Percentiles rank a stretch among this genome's conserved stretches.
Evolutionary conservation across 2,329 filamentous ascomycete genomes (phyloP).

Genomic region (Calcarisporium arbuscula): DNA sequence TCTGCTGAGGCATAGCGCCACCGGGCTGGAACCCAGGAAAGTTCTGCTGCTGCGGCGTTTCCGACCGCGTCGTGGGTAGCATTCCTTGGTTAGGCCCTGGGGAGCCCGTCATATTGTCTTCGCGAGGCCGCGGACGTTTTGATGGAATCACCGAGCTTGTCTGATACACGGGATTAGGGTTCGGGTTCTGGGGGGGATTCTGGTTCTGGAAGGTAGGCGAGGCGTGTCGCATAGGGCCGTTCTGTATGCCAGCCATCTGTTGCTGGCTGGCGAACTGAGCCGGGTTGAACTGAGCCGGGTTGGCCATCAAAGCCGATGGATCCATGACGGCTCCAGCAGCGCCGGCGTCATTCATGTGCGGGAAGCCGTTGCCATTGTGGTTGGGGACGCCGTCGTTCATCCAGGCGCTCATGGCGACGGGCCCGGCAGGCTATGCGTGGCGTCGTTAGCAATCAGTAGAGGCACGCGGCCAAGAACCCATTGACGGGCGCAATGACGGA

Average conservation of each 20-base stretch:
- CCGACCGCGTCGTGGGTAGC: slow-evolving; percentile 77
- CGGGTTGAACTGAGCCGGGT: slow-evolving; percentile 53
- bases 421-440: slow-evolving; percentile 36
- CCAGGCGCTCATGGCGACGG: slow-evolving; percentile 63
- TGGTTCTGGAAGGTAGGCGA: slow-evolving; percentile 68
- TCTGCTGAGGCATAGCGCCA: slow-evolving; percentile 54
- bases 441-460: slow-evolving; percentile 40
- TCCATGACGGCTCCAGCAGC: slow-evolving; percentile 56
- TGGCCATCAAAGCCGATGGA: slow-evolving; percentile 57
- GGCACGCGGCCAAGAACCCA: slow-evolving; percentile 32
- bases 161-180: slow-evolving; percentile 58
- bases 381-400: slow-evolving; percentile 65
- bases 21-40: slow-evolving; percentile 66
- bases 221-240: slow-evolving; percentile 76
- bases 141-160: slow-evolving; percentile 83
- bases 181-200: slow-evolving; percentile 11
- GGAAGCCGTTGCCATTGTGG: slow-evolving; percentile 64
- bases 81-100: slow-evolving; percentile 70
- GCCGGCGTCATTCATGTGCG: slow-evolving; percentile 58
- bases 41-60: slow-evolving; percentile 77
- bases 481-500: slow-evolving; percentile 30
- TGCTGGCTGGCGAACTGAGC: slow-evolving; percentile 47
- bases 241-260: slow-evolving; percentile 63
- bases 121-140: slow-evolving; percentile 74
- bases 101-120: slow-evolving; percentile 79